These are phyloP conservation scores for Cryphonectria carpinicola DNA, from an alignment of 2,329 filamentous ascomycete genomes.

Conservation along the genomic window DNA sequence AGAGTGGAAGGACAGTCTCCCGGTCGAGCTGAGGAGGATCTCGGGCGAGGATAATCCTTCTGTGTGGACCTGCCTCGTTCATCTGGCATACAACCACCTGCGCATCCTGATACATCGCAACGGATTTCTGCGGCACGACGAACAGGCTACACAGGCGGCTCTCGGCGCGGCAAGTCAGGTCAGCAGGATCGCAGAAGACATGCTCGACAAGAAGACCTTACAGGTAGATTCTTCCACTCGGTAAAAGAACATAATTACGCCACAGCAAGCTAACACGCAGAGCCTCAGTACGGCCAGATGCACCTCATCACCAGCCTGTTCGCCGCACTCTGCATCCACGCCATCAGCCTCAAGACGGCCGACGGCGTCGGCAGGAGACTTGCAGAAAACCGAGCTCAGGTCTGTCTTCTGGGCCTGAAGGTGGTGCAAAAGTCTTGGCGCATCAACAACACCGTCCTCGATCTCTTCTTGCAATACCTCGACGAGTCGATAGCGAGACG, in stretches of 20 bases:
- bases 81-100: slow-evolving; percentile 44
- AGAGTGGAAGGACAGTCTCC: slow-evolving; percentile 41
- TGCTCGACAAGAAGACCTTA: slow-evolving; percentile 34
- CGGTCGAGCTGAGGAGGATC: slow-evolving; percentile 36
- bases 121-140: slow-evolving; percentile 38
- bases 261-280: slow-evolving; percentile 33
- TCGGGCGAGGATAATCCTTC: slow-evolving; percentile 41
- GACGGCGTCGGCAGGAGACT: slow-evolving; percentile 40
- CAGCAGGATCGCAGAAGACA: slow-evolving; percentile 44
- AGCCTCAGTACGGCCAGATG: slow-evolving; percentile 43
- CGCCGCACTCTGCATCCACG: slow-evolving; percentile 44
- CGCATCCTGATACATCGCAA: slow-evolving; percentile 43
- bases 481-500: slow-evolving; percentile 44
- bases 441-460: slow-evolving; percentile 45
- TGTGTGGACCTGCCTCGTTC: slow-evolving; percentile 43
- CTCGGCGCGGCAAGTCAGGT: slow-evolving; percentile 41
- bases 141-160: slow-evolving; percentile 37
- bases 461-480: slow-evolving; percentile 44
- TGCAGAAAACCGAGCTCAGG: slow-evolving; percentile 43
- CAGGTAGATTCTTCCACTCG: slow-evolving; percentile 7
- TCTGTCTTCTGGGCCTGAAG: slow-evolving; percentile 43
- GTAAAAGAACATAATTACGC: background rate
- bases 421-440: slow-evolving; percentile 47
- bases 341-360: slow-evolving; percentile 41
- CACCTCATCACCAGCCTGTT: slow-evolving; percentile 45